Conservation (phyloP, 2,329 filamentous ascomycete species). For the Aureobasidium sp. region DNA sequence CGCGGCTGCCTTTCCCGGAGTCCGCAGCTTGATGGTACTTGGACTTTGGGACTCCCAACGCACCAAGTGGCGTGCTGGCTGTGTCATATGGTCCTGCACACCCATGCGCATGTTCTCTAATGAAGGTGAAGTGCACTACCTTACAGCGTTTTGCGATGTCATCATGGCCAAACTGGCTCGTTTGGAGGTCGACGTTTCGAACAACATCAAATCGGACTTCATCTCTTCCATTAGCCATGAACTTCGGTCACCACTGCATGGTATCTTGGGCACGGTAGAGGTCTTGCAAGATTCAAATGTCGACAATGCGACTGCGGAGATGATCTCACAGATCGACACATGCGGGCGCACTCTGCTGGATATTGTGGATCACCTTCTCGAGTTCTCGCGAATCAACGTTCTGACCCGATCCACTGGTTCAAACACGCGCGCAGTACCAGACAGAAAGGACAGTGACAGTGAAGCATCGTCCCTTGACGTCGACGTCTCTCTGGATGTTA, state of each 20-base stretch:
- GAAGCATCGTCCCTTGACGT: conserved; percentile 15
- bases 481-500: conserved; percentile 34
- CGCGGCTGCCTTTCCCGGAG: conserved; percentile 30
- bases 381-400: conserved; percentile 38
- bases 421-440: background rate
- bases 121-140: conserved; percentile 33
- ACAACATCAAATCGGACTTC: conserved; percentile 44
- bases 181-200: conserved; percentile 30
- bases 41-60: conserved; percentile 43
- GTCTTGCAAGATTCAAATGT: conserved; percentile 34
- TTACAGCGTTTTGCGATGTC: conserved; percentile 34
- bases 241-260: conserved; percentile 39
- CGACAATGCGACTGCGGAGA: conserved; percentile 29
- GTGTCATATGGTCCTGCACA: conserved; percentile 38
- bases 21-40: conserved; percentile 40
- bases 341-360: conserved; percentile 44
- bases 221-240: conserved; percentile 46
- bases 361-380: conserved; percentile 36
- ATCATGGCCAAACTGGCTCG: conserved; percentile 34
- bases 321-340: conserved; percentile 40
- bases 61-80: conserved; percentile 34
- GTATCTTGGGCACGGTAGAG: conserved; percentile 39
- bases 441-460: conserved; percentile 12
- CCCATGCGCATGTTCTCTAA: conserved; percentile 32
- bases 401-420: background rate